phyloP scores from a whole-genome alignment of 345 rosid genomes.

The Salix caprea region DNA sequence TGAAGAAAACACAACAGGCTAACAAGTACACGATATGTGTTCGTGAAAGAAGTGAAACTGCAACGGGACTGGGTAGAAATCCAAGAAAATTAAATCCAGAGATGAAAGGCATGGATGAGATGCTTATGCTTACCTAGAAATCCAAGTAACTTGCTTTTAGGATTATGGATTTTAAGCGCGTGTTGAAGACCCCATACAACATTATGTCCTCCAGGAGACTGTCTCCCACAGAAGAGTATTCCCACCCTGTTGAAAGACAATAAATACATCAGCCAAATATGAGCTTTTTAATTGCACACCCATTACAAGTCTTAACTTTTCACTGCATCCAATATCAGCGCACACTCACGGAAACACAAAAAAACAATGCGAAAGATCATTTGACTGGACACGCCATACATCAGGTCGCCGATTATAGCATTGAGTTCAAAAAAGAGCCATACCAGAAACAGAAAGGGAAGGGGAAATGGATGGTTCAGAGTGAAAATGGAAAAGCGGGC shows the following conservation, averaged over 20 bases:
- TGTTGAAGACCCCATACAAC: conserved; percentile 86
- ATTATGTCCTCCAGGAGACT: conserved; percentile 97
- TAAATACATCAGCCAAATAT: background rate
- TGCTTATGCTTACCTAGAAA: conserved; percentile 68
- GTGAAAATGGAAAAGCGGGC: background rate
- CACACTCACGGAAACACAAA: background rate
- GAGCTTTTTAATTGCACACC: background rate
- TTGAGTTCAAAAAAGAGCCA: background rate
- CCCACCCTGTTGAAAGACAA: conserved; percentile 67
- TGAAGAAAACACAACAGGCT: background rate
- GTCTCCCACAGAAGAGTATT: conserved; percentile 90
- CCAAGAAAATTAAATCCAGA: background rate
- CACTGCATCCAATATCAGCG: background rate
- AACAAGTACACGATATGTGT: background rate
- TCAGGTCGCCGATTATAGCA: background rate
- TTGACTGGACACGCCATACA: background rate
- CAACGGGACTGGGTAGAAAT: background rate
- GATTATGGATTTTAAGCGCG: conserved; percentile 82
- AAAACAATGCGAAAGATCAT: background rate
- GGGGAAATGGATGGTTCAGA: background rate
- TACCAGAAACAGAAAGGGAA: background rate
- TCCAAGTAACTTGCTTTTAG: conserved; percentile 65
- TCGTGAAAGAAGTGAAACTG: background rate
- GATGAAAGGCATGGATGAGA: conserved; percentile 1
- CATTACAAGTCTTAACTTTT: background rate